phyloP scores from a whole-genome alignment of 2,329 filamentous ascomycete species.

The Fusarium liriodendri region DNA sequence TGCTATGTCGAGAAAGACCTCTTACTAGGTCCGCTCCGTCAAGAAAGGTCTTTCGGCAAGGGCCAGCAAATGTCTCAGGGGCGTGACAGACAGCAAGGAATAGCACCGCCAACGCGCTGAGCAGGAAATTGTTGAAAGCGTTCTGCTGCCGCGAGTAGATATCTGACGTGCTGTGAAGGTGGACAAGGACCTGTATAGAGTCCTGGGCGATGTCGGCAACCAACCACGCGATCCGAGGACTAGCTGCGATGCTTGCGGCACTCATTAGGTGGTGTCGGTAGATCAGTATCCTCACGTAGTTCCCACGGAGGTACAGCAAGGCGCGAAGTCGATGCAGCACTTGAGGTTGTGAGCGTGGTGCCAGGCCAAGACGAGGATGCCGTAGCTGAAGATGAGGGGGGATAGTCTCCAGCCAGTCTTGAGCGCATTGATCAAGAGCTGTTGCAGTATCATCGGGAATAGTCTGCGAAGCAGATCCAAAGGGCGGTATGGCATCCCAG shows the following conservation, averaged over 20 bases:
- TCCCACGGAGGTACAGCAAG: slow-evolving; percentile 57
- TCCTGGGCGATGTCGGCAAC: slow-evolving; percentile 51
- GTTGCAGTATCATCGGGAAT: slow-evolving; percentile 53
- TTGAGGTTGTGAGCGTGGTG: slow-evolving; percentile 46
- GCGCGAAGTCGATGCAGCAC: slow-evolving; percentile 55
- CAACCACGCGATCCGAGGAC: slow-evolving; percentile 49
- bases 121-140: slow-evolving; percentile 45
- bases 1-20: slow-evolving; percentile 48
- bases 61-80: slow-evolving; percentile 53
- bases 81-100: slow-evolving; percentile 56
- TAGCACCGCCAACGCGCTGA: slow-evolving; percentile 46
- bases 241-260: slow-evolving; percentile 49
- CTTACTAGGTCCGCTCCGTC: slow-evolving; percentile 48
- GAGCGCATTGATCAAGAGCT: slow-evolving; percentile 55
- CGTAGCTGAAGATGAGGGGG: slow-evolving; percentile 53
- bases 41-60: slow-evolving; percentile 47
- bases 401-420: slow-evolving; percentile 59
- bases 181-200: slow-evolving; percentile 43
- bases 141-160: slow-evolving; percentile 45
- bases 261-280: slow-evolving; percentile 57
- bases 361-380: slow-evolving; percentile 51
- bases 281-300: slow-evolving; percentile 58
- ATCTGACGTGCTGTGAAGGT: slow-evolving; percentile 42
- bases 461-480: slow-evolving; percentile 48
- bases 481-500: slow-evolving; percentile 56